Base-by-base conservation (phyloP, 768 basidiomycete genomes). In the Cyclocybe aegerita region DNA sequence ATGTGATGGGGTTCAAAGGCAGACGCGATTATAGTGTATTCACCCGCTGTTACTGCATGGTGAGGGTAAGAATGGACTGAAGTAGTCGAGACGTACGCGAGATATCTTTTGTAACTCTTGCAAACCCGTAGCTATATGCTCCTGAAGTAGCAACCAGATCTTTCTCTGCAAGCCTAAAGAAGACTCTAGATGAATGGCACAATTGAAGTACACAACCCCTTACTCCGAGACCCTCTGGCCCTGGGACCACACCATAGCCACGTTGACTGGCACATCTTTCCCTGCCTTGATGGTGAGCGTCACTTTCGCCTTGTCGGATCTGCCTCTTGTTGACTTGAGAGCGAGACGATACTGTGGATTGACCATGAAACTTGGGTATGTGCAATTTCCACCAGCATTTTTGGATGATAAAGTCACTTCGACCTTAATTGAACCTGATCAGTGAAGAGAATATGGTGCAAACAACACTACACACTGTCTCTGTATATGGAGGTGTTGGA, bases 321-420 rank as follows among this genome's bases (percentile, higher is more conserved):
- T 37, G 39, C 34, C 14, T 50, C 47, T 50, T 39, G 23, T 29
- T 39, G 29, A 15, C 36, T 48, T 32, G 49, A 62, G 1, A 68
- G 59, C 4, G 79, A 98, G 71, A 48, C 78, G 77, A 66, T 91
- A 98, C 61, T 97, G 93, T 0, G 95, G 95, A 62, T 98, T 98
- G 43, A 81, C 67, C 84, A 96, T 88, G 66, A 88, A 97, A 0
- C 88, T 86, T 0, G 90, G 82, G 56, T 83, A 75, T 4, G 82
- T 80, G 49, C 84, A 80, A 61, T 94, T 95, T 1, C 96, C 96
- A 0, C 96, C 96, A 0, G 90, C 80, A 29, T 82, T 91, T 56
- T 83, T 84, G 33, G 69, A 77, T 0, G 84, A 85, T 54, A 96
- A 75, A 0, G 71, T 60, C 7, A 83, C 88, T 0, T 79, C 70